Base-by-base conservation (phyloP, 1,284 basidiomycete species). In the Malassezia japonica region DNA sequence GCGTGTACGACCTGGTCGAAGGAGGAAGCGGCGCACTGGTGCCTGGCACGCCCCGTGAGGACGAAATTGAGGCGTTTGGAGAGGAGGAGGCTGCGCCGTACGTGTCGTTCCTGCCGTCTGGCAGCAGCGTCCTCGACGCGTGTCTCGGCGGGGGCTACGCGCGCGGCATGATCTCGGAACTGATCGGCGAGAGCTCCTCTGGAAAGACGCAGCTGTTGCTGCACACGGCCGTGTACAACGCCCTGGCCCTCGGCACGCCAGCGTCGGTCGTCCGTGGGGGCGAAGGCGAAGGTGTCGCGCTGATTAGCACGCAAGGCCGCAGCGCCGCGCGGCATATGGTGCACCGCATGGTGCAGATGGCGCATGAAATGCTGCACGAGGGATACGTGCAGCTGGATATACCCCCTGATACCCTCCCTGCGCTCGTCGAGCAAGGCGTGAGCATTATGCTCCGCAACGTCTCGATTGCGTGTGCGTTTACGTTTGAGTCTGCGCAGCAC, bases 121-220 rank as follows among this genome's bases (percentile, higher is more conserved):
- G 64, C 2, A 41, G 46, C 5, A 3, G 18, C 10, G 37, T 51
- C 25, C 52, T 68, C 1, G 65, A 68, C n/a, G 38, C 36, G 1
- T 42, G 61, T 21, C 50, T 68, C 1, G 37, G 44, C 1, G 65
- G 65, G 6, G 64, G 64, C 1, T 47, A 64, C 9, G 48, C 55
- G 1, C 35, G 50, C 1, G 53, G 56, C 6, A 44, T 44, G 1
- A 44, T 68, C 10, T 61, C 64, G 15, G 65, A 68, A 29, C n/a
- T 68, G 16, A 57, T 64, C 5, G 65, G 65, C 13, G 62, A 68
- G 24, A 68, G 58, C 41, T 44, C 60, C 2, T 57, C 62, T 6
- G 67, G 67, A 15, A 69, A 69, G 42, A 65, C 67, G 6, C 67
- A 67, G 50, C 42, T 63, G 16, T 54, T 54, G 3, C 32, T 69